These are phyloP conservation scores for Ophiostoma novo-ulmi DNA, from an alignment of 2,329 filamentous ascomycete species.

Conservation along the genomic window DNA sequence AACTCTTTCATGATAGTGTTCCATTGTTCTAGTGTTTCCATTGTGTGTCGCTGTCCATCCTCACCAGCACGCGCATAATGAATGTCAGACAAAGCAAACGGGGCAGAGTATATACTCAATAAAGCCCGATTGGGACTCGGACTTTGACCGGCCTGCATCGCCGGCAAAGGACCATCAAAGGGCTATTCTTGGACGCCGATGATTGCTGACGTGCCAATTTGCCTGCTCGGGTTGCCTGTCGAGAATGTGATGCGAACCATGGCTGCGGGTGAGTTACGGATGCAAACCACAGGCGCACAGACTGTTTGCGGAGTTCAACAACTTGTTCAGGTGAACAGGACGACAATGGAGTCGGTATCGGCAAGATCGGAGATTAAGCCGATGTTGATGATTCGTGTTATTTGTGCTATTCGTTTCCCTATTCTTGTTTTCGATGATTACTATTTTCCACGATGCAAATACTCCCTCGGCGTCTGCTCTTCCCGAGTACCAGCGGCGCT, in stretches of 20 bases:
- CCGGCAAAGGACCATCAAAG: not conserved
- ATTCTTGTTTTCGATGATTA: not conserved
- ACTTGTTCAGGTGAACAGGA: not conserved
- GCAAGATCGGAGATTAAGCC: not conserved
- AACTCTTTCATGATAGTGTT: not conserved
- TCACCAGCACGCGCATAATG: not conserved
- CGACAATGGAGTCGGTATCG: not conserved
- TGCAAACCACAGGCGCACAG: not conserved
- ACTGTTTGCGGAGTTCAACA: not conserved
- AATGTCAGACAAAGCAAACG: not conserved
- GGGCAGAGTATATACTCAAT: not conserved
- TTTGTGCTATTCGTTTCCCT: not conserved
- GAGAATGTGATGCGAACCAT: not conserved
- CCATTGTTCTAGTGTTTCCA: constrained; percentile 7
- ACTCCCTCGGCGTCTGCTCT: not conserved
- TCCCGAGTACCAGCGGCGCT: not conserved
- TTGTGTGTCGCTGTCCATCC: not conserved
- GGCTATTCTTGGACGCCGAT: not conserved
- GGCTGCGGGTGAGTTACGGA: not conserved
- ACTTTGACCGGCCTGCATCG: not conserved
- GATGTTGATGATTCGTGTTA: not conserved
- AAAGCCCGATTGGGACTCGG: not conserved
- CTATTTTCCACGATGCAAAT: not conserved
- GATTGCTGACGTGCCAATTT: not conserved
- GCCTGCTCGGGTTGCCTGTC: not conserved